Conservation (phyloP, 768 basidiomycete genomes). For the Cystobasidium onofrii region DNA sequence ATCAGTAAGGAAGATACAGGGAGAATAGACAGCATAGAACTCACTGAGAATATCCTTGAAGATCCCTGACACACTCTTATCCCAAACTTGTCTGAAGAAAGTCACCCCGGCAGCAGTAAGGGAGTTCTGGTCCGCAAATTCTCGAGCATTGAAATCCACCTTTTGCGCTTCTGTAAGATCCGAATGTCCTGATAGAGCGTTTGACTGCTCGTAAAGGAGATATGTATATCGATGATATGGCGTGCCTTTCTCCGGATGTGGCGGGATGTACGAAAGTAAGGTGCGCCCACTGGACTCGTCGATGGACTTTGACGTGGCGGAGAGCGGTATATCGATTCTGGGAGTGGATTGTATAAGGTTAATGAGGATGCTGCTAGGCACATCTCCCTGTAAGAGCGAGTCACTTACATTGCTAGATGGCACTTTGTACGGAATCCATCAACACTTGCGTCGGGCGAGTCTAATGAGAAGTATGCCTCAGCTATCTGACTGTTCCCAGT, state of each 20-base stretch:
- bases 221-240: constrained; percentile 81
- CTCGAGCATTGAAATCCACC: constrained; percentile 56
- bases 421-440: constrained; percentile 63
- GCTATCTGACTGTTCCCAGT: constrained; percentile 24
- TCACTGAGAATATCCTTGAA: constrained; percentile 21
- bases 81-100: constrained; percentile 78
- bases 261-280: constrained; percentile 62
- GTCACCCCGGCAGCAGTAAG: constrained; percentile 61
- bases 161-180: constrained; percentile 5
- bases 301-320: constrained; percentile 43
- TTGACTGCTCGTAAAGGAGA: constrained; percentile 64
- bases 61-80: constrained; percentile 50
- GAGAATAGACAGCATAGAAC: not conserved
- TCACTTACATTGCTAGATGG: constrained; percentile 73
- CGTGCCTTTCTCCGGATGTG: constrained; percentile 81
- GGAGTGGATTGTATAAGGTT: not conserved
- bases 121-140: constrained; percentile 55
- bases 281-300: constrained; percentile 37
- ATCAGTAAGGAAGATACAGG: not conserved
- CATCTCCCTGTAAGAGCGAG: not conserved
- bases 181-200: not conserved
- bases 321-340: constrained; percentile 75
- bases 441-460: constrained; percentile 68
- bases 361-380: no score
- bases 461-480: constrained; percentile 46